Conservation (phyloP, 352 stramenopile species). For the Phytophthora agathidicida region DNA sequence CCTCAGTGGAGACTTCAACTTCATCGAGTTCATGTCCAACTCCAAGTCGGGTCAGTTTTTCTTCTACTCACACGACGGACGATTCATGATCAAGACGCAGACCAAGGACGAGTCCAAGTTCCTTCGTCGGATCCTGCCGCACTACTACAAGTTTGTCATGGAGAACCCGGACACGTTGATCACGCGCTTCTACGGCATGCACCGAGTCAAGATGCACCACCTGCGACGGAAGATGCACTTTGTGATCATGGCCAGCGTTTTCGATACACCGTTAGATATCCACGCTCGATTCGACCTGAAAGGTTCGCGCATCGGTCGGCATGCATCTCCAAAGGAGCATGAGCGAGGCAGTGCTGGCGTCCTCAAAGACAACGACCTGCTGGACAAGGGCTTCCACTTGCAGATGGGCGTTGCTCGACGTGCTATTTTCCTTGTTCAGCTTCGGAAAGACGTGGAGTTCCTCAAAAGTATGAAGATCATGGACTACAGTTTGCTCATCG, state of each 20-base stretch:
- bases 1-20: constrained; percentile 95
- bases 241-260: constrained; percentile 97
- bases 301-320: constrained; percentile 89
- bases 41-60: constrained; percentile 99
- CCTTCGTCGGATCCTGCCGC: constrained; percentile 95
- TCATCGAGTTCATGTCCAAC: constrained; percentile 99
- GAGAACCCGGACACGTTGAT: constrained; percentile 98
- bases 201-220: constrained; percentile 98
- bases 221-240: constrained; percentile 94
- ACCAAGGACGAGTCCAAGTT: constrained; percentile 99
- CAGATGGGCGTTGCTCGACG: constrained; percentile 78
- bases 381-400: constrained; percentile 86
- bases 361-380: constrained; percentile 92
- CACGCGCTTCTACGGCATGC: constrained; percentile 97
- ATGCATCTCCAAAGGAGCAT: constrained; percentile 70
- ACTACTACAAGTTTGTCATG: constrained; percentile 98
- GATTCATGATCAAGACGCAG: constrained; percentile 99
- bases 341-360: constrained; percentile 68
- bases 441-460: constrained; percentile 92
- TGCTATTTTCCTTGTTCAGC: constrained; percentile 83
- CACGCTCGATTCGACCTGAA: constrained; percentile 91
- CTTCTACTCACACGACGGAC: constrained; percentile 98
- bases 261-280: constrained; percentile 94
- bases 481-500: constrained; percentile 94
- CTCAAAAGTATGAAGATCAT: constrained; percentile 95